Evolutionary conservation across 1,284 basidiomycete genomes (phyloP).

Genomic region (Porodaedalea pini): DNA sequence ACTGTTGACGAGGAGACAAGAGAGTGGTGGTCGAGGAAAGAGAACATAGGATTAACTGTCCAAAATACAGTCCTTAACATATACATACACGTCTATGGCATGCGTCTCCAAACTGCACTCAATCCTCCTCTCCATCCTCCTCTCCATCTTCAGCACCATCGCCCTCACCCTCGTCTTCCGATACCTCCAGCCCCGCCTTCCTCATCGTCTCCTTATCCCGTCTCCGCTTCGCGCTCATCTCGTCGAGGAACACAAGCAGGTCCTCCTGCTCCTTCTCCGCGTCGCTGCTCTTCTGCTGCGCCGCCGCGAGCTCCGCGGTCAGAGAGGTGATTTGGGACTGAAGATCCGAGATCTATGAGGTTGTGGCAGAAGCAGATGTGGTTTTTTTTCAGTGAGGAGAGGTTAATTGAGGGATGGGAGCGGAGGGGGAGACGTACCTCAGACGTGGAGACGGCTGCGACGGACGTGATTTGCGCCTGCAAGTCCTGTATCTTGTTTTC

Average conservation of each 20-base stretch:
- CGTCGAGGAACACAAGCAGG: slow-evolving; percentile 89
- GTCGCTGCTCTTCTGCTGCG: slow-evolving; percentile 70
- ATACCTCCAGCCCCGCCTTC: slow-evolving; percentile 78
- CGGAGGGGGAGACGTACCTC: not conserved
- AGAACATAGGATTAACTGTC: no score
- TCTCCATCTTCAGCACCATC: slow-evolving; percentile 53
- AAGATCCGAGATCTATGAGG: slow-evolving; percentile 6
- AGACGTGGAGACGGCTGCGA: not conserved
- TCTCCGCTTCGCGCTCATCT: slow-evolving; percentile 81
- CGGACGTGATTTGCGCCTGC: slow-evolving; percentile 36
- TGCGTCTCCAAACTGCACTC: no score
- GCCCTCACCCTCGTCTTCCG: slow-evolving; percentile 85
- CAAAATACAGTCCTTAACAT: no score
- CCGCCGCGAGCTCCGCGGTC: slow-evolving; percentile 46
- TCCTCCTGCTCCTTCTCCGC: slow-evolving; percentile 94
- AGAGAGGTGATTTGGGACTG: slow-evolving; percentile 36
- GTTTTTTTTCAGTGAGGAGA: no score
- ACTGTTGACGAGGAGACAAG: no score
- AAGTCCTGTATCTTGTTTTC: slow-evolving; percentile 36
- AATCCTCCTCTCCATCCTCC: slow-evolving; percentile 44
- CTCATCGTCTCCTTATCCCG: slow-evolving; percentile 77
- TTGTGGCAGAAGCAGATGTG: no score
- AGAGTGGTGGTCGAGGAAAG: no score
- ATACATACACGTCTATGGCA: no score
- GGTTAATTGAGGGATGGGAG: not conserved